A percentile compares a stretch with the other conserved stretches of the same genome.
These are phyloP conservation scores for Russula earlei DNA, from an alignment of 768 basidiomycete genomes.

Conservation along the genomic window DNA sequence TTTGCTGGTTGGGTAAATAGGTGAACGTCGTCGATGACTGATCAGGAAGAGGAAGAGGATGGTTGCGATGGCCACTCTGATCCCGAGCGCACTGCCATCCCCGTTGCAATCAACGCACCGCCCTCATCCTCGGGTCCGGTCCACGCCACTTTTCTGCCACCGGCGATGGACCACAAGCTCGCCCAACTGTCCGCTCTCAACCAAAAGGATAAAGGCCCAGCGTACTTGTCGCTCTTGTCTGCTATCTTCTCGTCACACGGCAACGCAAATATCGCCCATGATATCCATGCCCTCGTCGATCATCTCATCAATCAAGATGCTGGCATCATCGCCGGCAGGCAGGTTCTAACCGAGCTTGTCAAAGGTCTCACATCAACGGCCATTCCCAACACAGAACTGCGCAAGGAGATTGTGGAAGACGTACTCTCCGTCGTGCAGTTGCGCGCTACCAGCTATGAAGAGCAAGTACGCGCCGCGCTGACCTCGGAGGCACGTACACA, in stretches of 20 bases:
- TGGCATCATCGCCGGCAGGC: slow-evolving; percentile 81
- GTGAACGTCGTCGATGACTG: not conserved
- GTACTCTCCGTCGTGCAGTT: slow-evolving; percentile 64
- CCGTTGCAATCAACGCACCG: not conserved
- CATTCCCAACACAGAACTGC: slow-evolving; percentile 44
- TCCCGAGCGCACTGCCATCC: too few relatives aligned
- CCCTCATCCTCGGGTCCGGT: not conserved
- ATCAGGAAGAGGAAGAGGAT: not conserved
- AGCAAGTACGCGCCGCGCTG: slow-evolving; percentile 55
- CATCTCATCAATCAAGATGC: slow-evolving; percentile 75
- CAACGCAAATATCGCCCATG: slow-evolving; percentile 35
- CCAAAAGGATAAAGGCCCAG: slow-evolving; percentile 81
- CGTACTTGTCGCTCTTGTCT: slow-evolving; percentile 59
- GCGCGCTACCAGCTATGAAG: slow-evolving; percentile 85
- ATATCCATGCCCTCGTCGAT: slow-evolving; percentile 67
- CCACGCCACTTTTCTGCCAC: not conserved
- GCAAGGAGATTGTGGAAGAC: slow-evolving; percentile 67
- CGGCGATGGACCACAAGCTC: slow-evolving; percentile 57
- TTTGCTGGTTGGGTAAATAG: not conserved
- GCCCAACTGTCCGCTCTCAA: slow-evolving; percentile 49
- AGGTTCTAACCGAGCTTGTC: slow-evolving; percentile 80
- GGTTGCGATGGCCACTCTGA: too few relatives aligned
- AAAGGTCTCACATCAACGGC: slow-evolving; percentile 49
- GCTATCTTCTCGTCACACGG: slow-evolving; percentile 50
- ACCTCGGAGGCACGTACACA: not conserved